These are phyloP conservation scores for Clausena lansium DNA, from an alignment of 345 rosid genomes.

Conservation along the genomic window DNA sequence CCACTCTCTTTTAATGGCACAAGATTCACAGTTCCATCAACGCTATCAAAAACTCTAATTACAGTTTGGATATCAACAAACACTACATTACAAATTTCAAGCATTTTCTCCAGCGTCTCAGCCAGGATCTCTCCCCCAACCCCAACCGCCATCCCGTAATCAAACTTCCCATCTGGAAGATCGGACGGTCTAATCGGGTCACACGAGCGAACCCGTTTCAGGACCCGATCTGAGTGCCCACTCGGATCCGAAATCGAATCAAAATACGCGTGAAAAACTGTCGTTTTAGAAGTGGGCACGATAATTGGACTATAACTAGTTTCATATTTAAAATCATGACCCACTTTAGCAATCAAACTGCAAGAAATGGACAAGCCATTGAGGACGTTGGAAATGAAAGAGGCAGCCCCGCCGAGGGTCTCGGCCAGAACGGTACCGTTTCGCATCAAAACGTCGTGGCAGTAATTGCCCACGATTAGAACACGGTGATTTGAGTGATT, in stretches of 20 bases:
- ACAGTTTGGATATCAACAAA: constrained; percentile 82
- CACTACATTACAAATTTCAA: constrained; percentile 64
- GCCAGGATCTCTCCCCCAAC: constrained; percentile 92
- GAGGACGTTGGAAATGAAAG: constrained; percentile 74
- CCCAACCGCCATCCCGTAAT: constrained; percentile 91
- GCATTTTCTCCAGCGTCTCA: constrained; percentile 81
- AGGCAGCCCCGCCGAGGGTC: constrained; percentile 94
- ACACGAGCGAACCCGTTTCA: constrained; percentile 68
- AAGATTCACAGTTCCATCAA: constrained; percentile 67
- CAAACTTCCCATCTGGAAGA: constrained; percentile 55
- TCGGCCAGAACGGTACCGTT: constrained; percentile 55
- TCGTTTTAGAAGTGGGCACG: constrained; percentile 47
- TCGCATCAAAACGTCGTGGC: constrained; percentile 85
- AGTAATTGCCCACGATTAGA: constrained; percentile 82
- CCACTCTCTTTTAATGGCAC: constrained; percentile 60
- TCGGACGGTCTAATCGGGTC: constrained; percentile 69
- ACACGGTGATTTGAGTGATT: constrained; percentile 33
- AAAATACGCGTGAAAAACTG: constrained; percentile 80
- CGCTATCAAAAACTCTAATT: constrained; percentile 61
- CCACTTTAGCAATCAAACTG: constrained; percentile 64
- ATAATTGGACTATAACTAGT: constrained; percentile 43
- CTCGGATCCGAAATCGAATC: constrained; percentile 33
- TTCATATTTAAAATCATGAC: constrained; percentile 64
- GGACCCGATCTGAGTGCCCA: constrained; percentile 59
- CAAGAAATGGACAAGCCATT: constrained; percentile 53